Conservation (phyloP, 2,329 filamentous ascomycete genomes). For the Sarocladium brachiariae region DNA sequence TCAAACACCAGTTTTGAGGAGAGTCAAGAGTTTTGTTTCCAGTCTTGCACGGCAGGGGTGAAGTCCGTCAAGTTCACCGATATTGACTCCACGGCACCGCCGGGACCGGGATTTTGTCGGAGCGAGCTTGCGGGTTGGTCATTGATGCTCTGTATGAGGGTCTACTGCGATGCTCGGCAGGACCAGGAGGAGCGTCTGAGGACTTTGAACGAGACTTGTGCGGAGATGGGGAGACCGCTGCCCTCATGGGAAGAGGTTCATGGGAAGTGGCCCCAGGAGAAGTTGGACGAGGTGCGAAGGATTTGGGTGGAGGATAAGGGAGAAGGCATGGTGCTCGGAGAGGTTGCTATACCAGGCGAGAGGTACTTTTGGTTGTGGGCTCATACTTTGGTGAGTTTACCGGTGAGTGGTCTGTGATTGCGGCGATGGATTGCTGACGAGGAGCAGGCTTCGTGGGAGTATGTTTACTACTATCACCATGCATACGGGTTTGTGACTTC, state of each 20-base stretch:
- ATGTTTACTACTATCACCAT: slow-evolving; percentile 27
- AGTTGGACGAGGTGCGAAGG: slow-evolving; percentile 22
- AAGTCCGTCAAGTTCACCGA: slow-evolving; percentile 25
- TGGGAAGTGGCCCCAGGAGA: slow-evolving; percentile 24
- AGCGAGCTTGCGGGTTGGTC: slow-evolving; percentile 24
- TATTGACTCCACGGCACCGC: slow-evolving; percentile 15
- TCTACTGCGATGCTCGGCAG: slow-evolving; percentile 26
- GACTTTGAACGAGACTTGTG: slow-evolving; percentile 30
- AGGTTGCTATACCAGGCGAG: slow-evolving; percentile 28
- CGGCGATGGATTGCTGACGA: background rate
- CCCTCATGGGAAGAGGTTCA: slow-evolving; percentile 28
- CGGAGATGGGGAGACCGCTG: slow-evolving; percentile 17
- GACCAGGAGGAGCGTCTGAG: slow-evolving; percentile 17
- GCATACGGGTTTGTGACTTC: slow-evolving; percentile 30
- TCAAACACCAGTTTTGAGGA: too few species aligned
- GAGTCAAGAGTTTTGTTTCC: slow-evolving; percentile 20
- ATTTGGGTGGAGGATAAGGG: slow-evolving; percentile 21
- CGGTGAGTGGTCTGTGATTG: background rate
- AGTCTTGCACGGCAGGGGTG: slow-evolving; percentile 25
- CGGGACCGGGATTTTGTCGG: slow-evolving; percentile 20
- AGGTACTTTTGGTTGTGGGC: slow-evolving; percentile 27
- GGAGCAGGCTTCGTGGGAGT: slow-evolving; percentile 26
- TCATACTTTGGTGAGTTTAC: slow-evolving; percentile 29
- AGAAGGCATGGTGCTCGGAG: slow-evolving; percentile 14
- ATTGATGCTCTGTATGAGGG: slow-evolving; percentile 29